phyloP scores from a whole-genome alignment of 2,329 filamentous ascomycete genomes.

The Xylaria sp. region DNA sequence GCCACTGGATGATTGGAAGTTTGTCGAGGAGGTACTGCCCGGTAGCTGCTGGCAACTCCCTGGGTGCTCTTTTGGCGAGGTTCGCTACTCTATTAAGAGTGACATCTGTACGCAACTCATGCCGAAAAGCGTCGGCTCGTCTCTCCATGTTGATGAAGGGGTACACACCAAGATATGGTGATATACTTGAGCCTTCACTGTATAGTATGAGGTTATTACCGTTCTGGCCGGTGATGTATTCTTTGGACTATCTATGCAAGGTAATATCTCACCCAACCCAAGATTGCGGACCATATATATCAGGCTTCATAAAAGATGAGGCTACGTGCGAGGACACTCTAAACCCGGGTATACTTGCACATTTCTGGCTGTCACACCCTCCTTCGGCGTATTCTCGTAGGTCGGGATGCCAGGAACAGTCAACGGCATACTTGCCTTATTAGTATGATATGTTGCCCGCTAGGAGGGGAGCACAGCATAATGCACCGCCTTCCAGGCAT shows the following conservation, averaged over 20 bases:
- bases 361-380: constrained; percentile 23
- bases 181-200: background rate
- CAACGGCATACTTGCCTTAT: constrained; percentile 2
- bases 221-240: constrained; percentile 19
- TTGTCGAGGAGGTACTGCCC: constrained; percentile 62
- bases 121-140: constrained; percentile 27
- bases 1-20: constrained; percentile 64
- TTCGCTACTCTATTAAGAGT: constrained; percentile 40
- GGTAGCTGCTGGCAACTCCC: constrained; percentile 53
- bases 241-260: constrained; percentile 11
- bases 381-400: constrained; percentile 36
- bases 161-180: background rate
- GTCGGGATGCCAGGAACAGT: constrained; percentile 25
- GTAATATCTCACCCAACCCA: background rate
- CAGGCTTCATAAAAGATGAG: constrained; percentile 23
- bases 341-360: constrained; percentile 16
- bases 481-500: constrained; percentile 11
- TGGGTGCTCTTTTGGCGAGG: constrained; percentile 35
- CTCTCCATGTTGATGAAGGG: constrained; percentile 24
- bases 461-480: constrained; percentile 11
- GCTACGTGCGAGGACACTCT: constrained; percentile 3
- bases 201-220: constrained; percentile 10
- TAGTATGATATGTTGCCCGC: background rate
- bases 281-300: constrained; percentile 22
- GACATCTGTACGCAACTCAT: constrained; percentile 42